Percentiles rank a stretch among this genome's conserved stretches.
These are phyloP conservation scores for Hypomontagnella submonticulosa DNA, from an alignment of 495 filamentous ascomycete species.

Conservation along the genomic window DNA sequence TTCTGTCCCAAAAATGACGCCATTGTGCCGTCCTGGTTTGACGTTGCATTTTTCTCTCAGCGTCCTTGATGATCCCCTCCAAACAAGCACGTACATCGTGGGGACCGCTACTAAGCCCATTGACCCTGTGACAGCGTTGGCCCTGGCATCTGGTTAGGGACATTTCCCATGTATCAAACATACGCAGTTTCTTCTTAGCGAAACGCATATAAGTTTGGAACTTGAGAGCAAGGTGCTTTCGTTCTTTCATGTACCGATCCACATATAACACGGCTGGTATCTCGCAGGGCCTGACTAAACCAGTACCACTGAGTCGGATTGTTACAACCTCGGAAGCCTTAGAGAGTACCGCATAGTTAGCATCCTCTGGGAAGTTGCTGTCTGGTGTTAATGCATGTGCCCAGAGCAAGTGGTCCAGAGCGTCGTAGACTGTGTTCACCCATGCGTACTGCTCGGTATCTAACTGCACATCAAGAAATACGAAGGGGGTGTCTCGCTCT, in stretches of 20 bases:
- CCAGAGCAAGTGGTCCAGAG: slow-evolving; percentile 77
- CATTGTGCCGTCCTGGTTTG: slow-evolving; percentile 43
- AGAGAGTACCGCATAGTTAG: slow-evolving; percentile 60
- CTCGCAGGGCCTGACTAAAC: slow-evolving; percentile 63
- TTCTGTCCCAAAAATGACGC: slow-evolving; percentile 33
- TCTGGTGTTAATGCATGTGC: slow-evolving; percentile 47
- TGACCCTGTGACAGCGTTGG: slow-evolving; percentile 35
- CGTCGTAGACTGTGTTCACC: slow-evolving; percentile 73
- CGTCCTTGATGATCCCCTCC: slow-evolving; percentile 32
- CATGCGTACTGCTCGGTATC: slow-evolving; percentile 39
- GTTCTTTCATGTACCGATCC: slow-evolving; percentile 77
- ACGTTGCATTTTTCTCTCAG: slow-evolving; percentile 35
- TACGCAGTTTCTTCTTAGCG: slow-evolving; percentile 39
- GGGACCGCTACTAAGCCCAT: slow-evolving; percentile 24
- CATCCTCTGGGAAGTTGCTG: slow-evolving; percentile 52
- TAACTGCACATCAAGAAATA: slow-evolving; percentile 52
- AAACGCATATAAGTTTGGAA: slow-evolving; percentile 54
- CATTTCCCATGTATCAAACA: slow-evolving; percentile 14
- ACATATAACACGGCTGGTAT: slow-evolving; percentile 79
- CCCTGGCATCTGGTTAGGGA: slow-evolving; percentile 30
- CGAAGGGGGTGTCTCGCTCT: slow-evolving; percentile 56
- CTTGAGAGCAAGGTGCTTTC: slow-evolving; percentile 60
- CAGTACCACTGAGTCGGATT: slow-evolving; percentile 64
- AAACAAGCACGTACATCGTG: slow-evolving; percentile 41
- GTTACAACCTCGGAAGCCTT: slow-evolving; percentile 76